Conservation (phyloP, 2,329 filamentous ascomycete genomes). For the Claviceps sp. region DNA sequence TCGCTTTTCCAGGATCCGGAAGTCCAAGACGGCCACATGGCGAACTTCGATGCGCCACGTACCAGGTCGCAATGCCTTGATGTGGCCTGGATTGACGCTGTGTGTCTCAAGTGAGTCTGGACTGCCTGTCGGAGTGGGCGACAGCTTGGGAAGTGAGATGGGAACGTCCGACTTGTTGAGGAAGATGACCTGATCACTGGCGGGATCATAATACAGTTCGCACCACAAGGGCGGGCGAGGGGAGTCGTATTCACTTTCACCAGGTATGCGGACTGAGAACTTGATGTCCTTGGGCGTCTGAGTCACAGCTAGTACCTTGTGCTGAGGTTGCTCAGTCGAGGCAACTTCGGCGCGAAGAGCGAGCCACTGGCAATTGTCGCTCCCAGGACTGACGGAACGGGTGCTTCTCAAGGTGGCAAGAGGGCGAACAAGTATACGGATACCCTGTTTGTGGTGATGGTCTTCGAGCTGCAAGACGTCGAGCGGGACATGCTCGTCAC, state of each 20-base stretch:
- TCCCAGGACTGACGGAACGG: constrained; percentile 42
- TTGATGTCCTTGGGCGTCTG: constrained; percentile 48
- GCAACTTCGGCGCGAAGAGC: constrained; percentile 41
- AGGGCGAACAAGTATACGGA: constrained; percentile 44
- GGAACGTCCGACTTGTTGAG: constrained; percentile 42
- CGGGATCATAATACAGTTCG: constrained; percentile 46
- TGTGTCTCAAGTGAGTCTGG: constrained; percentile 28
- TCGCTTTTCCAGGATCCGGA: constrained; percentile 43
- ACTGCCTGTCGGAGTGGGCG: constrained; percentile 24
- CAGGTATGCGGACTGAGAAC: constrained; percentile 43
- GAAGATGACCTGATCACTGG: constrained; percentile 44
- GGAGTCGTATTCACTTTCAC: constrained; percentile 28
- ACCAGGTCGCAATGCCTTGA: constrained; percentile 36
- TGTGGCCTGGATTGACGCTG: constrained; percentile 29
- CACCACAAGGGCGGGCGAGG: constrained; percentile 40
- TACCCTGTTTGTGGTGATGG: constrained; percentile 39
- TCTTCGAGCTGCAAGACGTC: constrained; percentile 39
- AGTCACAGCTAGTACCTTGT: constrained; percentile 45
- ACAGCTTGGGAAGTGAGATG: constrained; percentile 34
- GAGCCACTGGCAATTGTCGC: constrained; percentile 43
- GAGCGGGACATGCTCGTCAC: constrained; percentile 34
- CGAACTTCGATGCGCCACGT: constrained; percentile 43
- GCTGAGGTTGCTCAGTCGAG: constrained; percentile 36
- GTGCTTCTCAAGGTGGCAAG: constrained; percentile 35
- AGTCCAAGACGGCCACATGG: constrained; percentile 39